A percentile compares a stretch with the other conserved stretches of the same genome.
These are phyloP conservation scores for Camelina hispida DNA, from an alignment of 345 rosid species.

Conservation along the genomic window DNA sequence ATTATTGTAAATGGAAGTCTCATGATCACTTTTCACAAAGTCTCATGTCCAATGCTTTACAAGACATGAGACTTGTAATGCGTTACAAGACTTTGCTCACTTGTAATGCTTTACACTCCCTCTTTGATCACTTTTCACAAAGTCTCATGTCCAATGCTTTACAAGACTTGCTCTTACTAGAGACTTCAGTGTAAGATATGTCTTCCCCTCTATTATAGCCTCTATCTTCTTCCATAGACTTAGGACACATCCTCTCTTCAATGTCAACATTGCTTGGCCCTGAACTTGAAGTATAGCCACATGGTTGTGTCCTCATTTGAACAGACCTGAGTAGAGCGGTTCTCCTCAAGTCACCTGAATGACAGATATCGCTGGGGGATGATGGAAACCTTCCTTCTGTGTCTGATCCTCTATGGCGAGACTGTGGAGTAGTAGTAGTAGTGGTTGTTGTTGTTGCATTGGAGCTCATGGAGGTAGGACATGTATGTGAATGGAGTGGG, in stretches of 20 bases:
- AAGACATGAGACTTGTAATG: too few relatives aligned
- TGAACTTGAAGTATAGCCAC: conserved; percentile 56
- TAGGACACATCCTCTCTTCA: conserved; percentile 69
- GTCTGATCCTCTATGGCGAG: conserved; percentile 81
- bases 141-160: conserved; percentile 51
- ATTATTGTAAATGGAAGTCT: too few relatives aligned
- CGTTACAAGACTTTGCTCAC: too few relatives aligned
- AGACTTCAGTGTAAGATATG: conserved; percentile 51
- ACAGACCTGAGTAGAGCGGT: conserved; percentile 93
- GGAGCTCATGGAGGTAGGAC: conserved; percentile 22
- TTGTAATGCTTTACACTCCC: too few relatives aligned
- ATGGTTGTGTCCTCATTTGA: conserved; percentile 91
- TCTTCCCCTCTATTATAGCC: conserved; percentile 58
- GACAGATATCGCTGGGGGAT: conserved; percentile 97
- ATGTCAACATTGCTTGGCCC: conserved; percentile 58
- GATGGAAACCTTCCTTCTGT: conserved; percentile 95
- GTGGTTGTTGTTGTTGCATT: conserved; percentile 9
- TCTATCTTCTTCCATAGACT: conserved; percentile 69
- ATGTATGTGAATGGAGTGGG: conserved; percentile 45
- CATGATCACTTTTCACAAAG: too few relatives aligned
- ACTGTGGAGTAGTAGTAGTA: conserved; percentile 46
- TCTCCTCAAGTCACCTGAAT: conserved; percentile 90
- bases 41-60: too few relatives aligned
- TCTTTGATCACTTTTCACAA: conserved; percentile 45
- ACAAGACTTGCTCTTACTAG: conserved; percentile 58